Conservation (phyloP, 2,329 filamentous ascomycete genomes). For the Alternaria consortialis region DNA sequence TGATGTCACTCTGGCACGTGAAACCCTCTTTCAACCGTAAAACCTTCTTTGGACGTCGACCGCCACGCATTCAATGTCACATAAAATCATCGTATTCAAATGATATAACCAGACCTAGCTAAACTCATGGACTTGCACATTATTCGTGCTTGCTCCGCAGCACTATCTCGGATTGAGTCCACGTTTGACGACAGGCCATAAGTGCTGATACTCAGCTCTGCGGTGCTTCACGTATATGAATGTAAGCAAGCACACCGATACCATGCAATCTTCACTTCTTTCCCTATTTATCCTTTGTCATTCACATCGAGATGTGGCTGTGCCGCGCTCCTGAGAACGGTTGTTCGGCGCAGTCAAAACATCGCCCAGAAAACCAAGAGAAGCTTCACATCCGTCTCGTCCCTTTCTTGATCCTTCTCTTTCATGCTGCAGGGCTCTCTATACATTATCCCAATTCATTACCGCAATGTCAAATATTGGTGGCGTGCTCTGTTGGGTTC, state of each 20-base stretch:
- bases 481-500: not conserved
- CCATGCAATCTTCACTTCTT: not conserved
- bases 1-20: slow-evolving; percentile 42
- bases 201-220: not conserved
- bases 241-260: not conserved
- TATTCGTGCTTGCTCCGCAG: not conserved
- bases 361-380: slow-evolving; percentile 4
- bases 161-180: not conserved
- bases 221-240: not conserved
- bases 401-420: not conserved
- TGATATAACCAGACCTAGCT: not conserved
- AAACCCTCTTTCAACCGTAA: slow-evolving; percentile 18
- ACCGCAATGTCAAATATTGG: not conserved
- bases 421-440: not conserved
- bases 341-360: slow-evolving; percentile 23
- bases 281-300: not conserved
- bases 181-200: too few relatives aligned
- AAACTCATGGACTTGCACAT: too few relatives aligned
- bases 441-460: not conserved
- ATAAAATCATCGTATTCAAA: not conserved
- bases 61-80: not conserved
- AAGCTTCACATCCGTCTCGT: slow-evolving; percentile 3
- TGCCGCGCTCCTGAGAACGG: slow-evolving; percentile 16
- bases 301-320: slow-evolving; percentile 7
- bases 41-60: slow-evolving; percentile 5